Evolutionary conservation across 768 basidiomycete genomes (phyloP).

Genomic region (Lactifluus subvellereus): DNA sequence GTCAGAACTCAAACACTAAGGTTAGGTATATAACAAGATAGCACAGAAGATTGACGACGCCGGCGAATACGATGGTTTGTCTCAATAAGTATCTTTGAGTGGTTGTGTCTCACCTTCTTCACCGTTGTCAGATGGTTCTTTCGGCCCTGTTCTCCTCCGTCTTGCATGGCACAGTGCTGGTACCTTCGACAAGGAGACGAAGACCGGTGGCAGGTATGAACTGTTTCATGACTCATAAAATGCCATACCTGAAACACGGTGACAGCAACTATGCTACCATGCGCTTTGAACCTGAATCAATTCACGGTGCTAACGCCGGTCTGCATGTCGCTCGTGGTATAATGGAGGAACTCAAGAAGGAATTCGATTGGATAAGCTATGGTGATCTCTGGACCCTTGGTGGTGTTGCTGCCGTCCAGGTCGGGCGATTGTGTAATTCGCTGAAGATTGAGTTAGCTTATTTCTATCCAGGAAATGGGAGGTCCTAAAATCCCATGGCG

Average conservation of each 20-base stretch:
- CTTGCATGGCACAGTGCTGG: slow-evolving; percentile 95
- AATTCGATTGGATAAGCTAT: slow-evolving; percentile 92
- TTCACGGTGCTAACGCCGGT: slow-evolving; percentile 81
- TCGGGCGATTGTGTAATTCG: slow-evolving; percentile 23
- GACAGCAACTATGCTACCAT: slow-evolving; percentile 94
- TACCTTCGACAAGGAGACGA: slow-evolving; percentile 77
- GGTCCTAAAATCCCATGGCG: slow-evolving; percentile 94
- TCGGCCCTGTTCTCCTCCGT: slow-evolving; percentile 80
- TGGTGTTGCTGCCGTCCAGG: slow-evolving; percentile 84
- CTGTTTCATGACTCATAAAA: slow-evolving; percentile 9
- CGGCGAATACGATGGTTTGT: slow-evolving; percentile 80
- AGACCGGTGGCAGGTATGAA: slow-evolving; percentile 70
- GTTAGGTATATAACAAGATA: slow-evolving; percentile 85
- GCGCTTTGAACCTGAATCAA: slow-evolving; percentile 88
- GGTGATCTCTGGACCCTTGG: slow-evolving; percentile 96
- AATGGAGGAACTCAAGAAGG: slow-evolving; percentile 82
- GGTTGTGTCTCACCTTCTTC: slow-evolving; percentile 18
- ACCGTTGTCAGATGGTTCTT: slow-evolving; percentile 65
- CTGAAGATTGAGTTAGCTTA: not conserved
- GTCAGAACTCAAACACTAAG: not conserved
- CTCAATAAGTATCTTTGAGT: not conserved
- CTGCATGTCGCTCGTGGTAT: slow-evolving; percentile 71
- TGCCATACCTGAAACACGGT: slow-evolving; percentile 10
- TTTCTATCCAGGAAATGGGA: slow-evolving; percentile 61
- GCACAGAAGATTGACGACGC: slow-evolving; percentile 65